Percentiles rank a stretch among this genome's conserved stretches.
Evolutionary conservation across 1,139 yeast genomes (phyloP).

Genomic region (Yamadazyma siamensis): DNA sequence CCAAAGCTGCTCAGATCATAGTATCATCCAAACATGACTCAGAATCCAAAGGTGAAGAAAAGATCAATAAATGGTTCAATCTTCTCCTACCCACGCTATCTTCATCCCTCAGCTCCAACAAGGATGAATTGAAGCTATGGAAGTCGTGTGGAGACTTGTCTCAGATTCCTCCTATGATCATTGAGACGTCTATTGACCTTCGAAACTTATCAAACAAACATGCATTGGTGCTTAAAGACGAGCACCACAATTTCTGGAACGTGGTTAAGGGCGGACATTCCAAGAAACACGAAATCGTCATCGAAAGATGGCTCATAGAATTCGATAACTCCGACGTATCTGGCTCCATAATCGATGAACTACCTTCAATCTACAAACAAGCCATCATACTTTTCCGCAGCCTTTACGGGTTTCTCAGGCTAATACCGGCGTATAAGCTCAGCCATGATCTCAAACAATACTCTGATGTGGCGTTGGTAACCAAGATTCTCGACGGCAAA

Average conservation of each 20-base stretch:
- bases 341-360: constrained; percentile 41
- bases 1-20: constrained; percentile 63
- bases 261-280: constrained; percentile 38
- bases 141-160: constrained; percentile 37
- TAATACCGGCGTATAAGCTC: constrained; percentile 71
- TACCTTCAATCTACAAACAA: constrained; percentile 71
- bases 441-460: constrained; percentile 31
- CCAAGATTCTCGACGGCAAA: constrained; percentile 71
- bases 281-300: constrained; percentile 72
- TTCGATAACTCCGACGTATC: constrained; percentile 45
- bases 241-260: constrained; percentile 36
- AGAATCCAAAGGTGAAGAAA: constrained; percentile 12
- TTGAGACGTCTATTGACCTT: constrained; percentile 80
- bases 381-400: constrained; percentile 73
- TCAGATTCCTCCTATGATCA: constrained; percentile 69
- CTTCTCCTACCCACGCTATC: constrained; percentile 40
- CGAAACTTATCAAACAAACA: constrained; percentile 58
- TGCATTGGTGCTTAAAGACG: constrained; percentile 57
- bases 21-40: constrained; percentile 17
- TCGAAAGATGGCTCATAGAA: constrained; percentile 91
- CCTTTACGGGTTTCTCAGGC: constrained; percentile 60
- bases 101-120: constrained; percentile 36
- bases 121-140: constrained; percentile 66
- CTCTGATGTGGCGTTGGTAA: constrained; percentile 36
- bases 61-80: constrained; percentile 64